Base-by-base conservation (phyloP, 2,329 filamentous ascomycete species). In the Tympanopsis confertula region DNA sequence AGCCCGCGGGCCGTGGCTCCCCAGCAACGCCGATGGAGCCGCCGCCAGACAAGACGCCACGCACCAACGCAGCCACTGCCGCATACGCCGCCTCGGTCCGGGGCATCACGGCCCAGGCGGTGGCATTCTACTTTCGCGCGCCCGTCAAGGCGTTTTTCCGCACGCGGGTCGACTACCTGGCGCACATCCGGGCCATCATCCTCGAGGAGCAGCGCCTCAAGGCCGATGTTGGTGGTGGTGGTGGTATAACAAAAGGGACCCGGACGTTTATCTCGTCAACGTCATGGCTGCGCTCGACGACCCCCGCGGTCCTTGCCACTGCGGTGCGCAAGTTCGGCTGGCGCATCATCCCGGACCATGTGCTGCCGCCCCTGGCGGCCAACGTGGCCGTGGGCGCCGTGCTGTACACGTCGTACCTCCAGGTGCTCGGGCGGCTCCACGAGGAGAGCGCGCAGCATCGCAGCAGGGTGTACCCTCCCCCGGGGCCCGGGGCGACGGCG, bases 91-190 rank as follows among this genome's bases (percentile, higher is more conserved):
- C 87, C 17, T 77, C 85, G 29, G 83, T 87, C 44, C 82, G 88
- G 35, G 88, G 87, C 19, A 58, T 94, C 44, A 88, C 82, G 48
- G 82, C 86, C 5, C 83, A 93, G 53, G 68, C 86, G 49, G 73
- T 94, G 39, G 81, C 86, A 18, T 94, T 94, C 50, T 95, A 94
- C 62, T 95, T 94, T 54, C 72, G 87, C 40, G 86, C 86, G 0
- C 88, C 88, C 1, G 83, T 87, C 38, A 94, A 94, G 60, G 84
- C 87, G 13, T 95, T 95, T 55, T 94, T 95, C 61, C 76, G 86
- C 43, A 88, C 85, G 1, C 69, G 88, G 41, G 86, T 95, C 45
- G 88, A 95, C 64, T 94, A 87, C 47, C 66, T 77, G 14, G 71
- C 71, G 2, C 77, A 74, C 43, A 73, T 71, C 3, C 63, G 73